Conservation (phyloP, 129 eudicot genomes). For the Heracleum sosnowskyi region DNA sequence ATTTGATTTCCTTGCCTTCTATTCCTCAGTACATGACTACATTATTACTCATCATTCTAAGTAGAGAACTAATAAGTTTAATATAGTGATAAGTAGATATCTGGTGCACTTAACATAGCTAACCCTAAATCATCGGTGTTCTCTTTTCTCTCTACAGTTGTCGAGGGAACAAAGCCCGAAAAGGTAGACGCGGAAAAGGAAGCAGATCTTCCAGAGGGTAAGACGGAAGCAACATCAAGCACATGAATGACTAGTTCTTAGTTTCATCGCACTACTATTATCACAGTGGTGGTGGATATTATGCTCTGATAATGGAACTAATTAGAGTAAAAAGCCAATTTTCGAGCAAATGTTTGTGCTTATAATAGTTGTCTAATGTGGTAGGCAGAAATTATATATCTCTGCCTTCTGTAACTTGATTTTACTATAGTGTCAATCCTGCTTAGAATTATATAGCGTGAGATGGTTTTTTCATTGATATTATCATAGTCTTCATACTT, state of each 20-base stretch:
- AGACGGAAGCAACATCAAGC: background rate
- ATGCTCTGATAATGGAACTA: background rate
- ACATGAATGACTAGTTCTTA: background rate
- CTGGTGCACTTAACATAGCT: background rate
- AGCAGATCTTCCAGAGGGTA: background rate
- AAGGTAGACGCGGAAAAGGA: background rate
- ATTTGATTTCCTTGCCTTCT: background rate
- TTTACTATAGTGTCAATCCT: too few species aligned
- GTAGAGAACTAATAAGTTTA: background rate
- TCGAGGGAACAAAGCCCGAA: background rate
- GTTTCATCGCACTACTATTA: background rate
- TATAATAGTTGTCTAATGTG: too few species aligned
- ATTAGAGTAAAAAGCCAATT: background rate
- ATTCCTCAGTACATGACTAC: background rate
- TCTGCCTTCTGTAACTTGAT: too few species aligned
- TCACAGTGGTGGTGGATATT: background rate
- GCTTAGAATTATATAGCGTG: background rate
- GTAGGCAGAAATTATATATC: too few species aligned
- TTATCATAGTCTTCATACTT: too few species aligned
- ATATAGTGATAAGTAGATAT: background rate
- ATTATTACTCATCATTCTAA: background rate
- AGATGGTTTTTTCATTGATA: background rate
- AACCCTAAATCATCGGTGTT: background rate
- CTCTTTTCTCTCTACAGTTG: background rate
- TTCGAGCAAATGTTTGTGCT: too few species aligned